Evolutionary conservation across 805 yeast genomes (phyloP).

Genomic region (Candida nitratophila): DNA sequence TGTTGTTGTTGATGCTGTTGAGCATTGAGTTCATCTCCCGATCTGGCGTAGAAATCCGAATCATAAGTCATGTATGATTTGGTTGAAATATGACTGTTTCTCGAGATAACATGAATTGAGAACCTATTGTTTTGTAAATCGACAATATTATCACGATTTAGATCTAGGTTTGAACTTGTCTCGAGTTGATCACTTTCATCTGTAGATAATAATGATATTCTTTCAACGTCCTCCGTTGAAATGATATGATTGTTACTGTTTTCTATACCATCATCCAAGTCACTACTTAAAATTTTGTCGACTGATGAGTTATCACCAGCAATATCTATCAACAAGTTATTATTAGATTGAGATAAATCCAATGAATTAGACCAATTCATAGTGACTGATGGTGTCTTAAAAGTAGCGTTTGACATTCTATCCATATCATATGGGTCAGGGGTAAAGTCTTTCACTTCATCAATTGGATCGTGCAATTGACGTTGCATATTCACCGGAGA

Average conservation of each 20-base stretch:
- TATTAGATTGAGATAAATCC: constrained; percentile 15
- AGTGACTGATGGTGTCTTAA: constrained; percentile 27
- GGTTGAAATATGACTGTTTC: constrained; percentile 31
- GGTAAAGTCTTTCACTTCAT: neutral
- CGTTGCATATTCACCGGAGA: neutral
- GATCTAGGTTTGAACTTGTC: neutral
- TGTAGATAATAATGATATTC: constrained; percentile 6
- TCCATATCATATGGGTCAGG: constrained; percentile 7
- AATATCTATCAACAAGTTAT: constrained; percentile 9
- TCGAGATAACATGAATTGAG: constrained; percentile 26
- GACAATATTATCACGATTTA: neutral
- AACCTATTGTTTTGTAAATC: constrained; percentile 7
- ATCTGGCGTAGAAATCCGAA: constrained; percentile 31
- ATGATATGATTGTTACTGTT: neutral
- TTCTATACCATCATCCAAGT: neutral
- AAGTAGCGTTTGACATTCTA: constrained; percentile 18
- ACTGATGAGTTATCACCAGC: constrained; percentile 3
- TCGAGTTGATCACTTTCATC: neutral
- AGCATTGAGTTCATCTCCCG: constrained; percentile 9
- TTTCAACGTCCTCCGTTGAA: constrained; percentile 13
- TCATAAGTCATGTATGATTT: constrained; percentile 56
- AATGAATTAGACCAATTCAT: constrained; percentile 30
- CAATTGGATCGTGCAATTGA: neutral
- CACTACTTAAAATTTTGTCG: neutral
- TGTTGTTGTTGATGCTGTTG: constrained; percentile 1